These are phyloP conservation scores for Senecio squalidus DNA, from an alignment of 140 eudicot genomes.

Conservation along the genomic window DNA sequence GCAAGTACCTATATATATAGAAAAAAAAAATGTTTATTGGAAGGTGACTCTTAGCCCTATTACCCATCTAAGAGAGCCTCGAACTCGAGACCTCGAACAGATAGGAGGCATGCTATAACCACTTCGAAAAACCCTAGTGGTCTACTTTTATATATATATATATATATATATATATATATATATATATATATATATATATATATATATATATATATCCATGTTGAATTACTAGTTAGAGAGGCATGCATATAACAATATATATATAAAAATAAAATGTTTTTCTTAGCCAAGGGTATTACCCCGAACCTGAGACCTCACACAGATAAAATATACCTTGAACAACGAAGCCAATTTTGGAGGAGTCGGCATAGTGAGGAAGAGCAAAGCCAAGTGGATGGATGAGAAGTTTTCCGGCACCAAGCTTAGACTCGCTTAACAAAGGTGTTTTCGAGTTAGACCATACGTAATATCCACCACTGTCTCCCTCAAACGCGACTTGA, in stretches of 20 bases:
- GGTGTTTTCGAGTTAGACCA: slow-evolving; percentile 37
- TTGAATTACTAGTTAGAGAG: not conserved
- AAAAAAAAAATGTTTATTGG: too few relatives aligned
- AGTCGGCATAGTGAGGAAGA: slow-evolving; percentile 48
- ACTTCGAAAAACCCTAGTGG: too few relatives aligned
- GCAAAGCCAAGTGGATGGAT: slow-evolving; percentile 42
- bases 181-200: too few relatives aligned
- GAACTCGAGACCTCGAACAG: too few relatives aligned
- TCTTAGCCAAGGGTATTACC: too few relatives aligned
- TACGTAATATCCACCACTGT: slow-evolving; percentile 39
- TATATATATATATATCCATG: too few relatives aligned
- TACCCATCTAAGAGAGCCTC: too few relatives aligned
- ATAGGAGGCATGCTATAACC: too few relatives aligned
- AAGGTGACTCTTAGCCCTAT: too few relatives aligned
- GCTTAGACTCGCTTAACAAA: slow-evolving; percentile 30
- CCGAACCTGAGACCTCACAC: not conserved
- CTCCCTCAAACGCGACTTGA: slow-evolving; percentile 25
- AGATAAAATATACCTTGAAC: slow-evolving; percentile 28
- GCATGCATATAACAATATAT: not conserved
- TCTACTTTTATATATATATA: too few relatives aligned
- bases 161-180: too few relatives aligned
- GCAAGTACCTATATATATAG: slow-evolving; percentile 29
- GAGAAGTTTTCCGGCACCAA: slow-evolving; percentile 39
- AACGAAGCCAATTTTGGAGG: slow-evolving; percentile 46
- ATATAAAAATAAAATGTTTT: too few relatives aligned